These are phyloP conservation scores for Linnemannia exigua DNA, from an alignment of 192 early-diverging fungal species.

Conservation along the genomic window DNA sequence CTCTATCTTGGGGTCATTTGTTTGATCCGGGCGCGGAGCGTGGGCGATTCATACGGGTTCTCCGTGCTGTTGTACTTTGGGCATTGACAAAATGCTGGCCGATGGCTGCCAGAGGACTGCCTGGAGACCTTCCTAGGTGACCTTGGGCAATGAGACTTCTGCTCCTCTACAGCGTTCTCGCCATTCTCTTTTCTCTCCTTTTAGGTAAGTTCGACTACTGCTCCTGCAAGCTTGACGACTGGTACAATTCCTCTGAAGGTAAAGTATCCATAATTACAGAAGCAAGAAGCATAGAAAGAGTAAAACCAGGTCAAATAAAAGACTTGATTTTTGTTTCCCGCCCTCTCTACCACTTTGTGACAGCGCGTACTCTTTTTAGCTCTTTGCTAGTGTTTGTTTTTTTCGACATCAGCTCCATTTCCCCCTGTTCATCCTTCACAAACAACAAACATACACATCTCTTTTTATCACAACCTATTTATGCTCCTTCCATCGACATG, in stretches of 20 bases:
- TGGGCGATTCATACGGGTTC: too few relatives aligned
- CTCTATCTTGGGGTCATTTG: too few relatives aligned
- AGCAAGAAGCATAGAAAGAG: too few relatives aligned
- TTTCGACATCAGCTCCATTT: not conserved
- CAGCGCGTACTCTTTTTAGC: not conserved
- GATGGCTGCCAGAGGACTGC: too few relatives aligned
- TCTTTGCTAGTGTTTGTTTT: not conserved
- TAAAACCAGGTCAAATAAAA: too few relatives aligned
- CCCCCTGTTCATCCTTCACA: not conserved
- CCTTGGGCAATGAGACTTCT: too few relatives aligned
- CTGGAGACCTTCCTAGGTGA: too few relatives aligned
- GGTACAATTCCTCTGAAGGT: not conserved
- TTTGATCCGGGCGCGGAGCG: too few relatives aligned
- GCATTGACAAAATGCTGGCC: too few relatives aligned
- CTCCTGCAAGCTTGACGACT: not conserved
- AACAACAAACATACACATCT: not conserved
- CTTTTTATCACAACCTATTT: not conserved
- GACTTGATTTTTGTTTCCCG: too few relatives aligned
- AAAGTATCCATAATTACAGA: too few relatives aligned
- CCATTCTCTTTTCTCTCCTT: not conserved
- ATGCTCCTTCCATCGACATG: slow-evolving; percentile 33
- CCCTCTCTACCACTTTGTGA: not conserved
- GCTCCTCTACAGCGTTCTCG: not conserved
- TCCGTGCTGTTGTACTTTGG: too few relatives aligned
- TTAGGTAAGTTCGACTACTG: not conserved